phyloP scores from a whole-genome alignment of 1,139 yeast species.

The Lizanozyma gosingica region DNA sequence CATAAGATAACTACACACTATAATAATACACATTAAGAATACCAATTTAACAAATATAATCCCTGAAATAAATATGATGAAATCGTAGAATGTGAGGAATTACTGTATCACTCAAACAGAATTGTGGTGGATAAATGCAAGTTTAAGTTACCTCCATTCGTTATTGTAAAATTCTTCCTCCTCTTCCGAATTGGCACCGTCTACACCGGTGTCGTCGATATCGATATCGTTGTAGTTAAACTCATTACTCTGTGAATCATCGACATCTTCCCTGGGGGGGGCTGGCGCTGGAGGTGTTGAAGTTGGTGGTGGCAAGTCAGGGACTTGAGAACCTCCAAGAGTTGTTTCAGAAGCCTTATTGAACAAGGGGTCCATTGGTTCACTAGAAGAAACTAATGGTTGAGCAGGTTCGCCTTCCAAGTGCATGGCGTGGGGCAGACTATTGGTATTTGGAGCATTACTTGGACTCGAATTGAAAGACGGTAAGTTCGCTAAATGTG shows the following conservation, averaged over 20 bases:
- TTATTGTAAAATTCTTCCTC: constrained; percentile 16
- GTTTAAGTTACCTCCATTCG: constrained; percentile 10
- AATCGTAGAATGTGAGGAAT: no score
- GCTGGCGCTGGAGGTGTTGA: no score
- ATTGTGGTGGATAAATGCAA: no score
- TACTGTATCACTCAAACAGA: no score
- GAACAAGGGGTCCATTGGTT: no score
- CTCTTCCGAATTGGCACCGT: constrained; percentile 14
- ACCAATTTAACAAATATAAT: no score
- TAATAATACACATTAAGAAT: no score
- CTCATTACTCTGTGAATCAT: constrained; percentile 5
- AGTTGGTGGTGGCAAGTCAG: no score
- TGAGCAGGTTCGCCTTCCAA: not conserved
- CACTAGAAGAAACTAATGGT: no score
- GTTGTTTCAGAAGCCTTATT: not conserved
- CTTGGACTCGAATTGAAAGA: not conserved
- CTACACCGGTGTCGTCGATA: constrained; percentile 13
- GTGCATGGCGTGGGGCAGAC: not conserved
- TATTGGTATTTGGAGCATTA: not conserved
- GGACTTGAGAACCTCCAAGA: not conserved
- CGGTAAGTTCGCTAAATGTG: constrained; percentile 19
- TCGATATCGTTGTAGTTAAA: constrained; percentile 21
- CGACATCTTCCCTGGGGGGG: not conserved
- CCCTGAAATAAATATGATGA: not conserved
- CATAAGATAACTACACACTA: no score